These are phyloP conservation scores for Raphanus sativus DNA, from an alignment of 345 rosid genomes.

Conservation along the genomic window DNA sequence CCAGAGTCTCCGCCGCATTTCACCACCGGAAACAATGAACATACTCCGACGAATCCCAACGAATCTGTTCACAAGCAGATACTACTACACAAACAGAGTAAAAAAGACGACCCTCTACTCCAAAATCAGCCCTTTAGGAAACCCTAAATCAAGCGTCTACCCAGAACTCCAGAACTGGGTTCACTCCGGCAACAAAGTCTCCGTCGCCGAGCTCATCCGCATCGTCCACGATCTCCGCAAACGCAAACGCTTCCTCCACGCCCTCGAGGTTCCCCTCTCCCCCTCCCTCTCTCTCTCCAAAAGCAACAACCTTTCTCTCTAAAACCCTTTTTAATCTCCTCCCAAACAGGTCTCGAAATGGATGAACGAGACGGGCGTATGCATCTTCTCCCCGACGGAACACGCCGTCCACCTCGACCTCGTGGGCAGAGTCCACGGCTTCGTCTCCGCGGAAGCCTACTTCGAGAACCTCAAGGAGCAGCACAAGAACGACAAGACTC, in stretches of 20 bases:
- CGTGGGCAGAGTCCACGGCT: slow-evolving; percentile 71
- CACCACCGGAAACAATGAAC: slow-evolving; percentile 18
- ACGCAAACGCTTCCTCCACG: slow-evolving; percentile 77
- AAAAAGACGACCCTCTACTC: slow-evolving; percentile 64
- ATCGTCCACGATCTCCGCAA: slow-evolving; percentile 77
- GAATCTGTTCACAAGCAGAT: slow-evolving; percentile 44
- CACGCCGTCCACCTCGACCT: slow-evolving; percentile 84
- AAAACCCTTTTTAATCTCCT: neutral
- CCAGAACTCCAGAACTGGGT: slow-evolving; percentile 83
- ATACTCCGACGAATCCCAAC: slow-evolving; percentile 27
- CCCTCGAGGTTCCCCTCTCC: slow-evolving; percentile 50
- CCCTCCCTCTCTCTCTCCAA: neutral
- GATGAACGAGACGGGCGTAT: slow-evolving; percentile 62
- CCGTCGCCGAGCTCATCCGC: slow-evolving; percentile 81
- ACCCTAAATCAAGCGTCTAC: slow-evolving; percentile 51
- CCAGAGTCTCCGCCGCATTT: slow-evolving; percentile 15
- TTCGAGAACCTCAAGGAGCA: slow-evolving; percentile 58
- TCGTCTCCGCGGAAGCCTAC: slow-evolving; percentile 66
- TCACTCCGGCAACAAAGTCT: slow-evolving; percentile 53
- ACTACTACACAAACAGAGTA: slow-evolving; percentile 60
- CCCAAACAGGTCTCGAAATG: slow-evolving; percentile 69
- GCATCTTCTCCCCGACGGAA: slow-evolving; percentile 59
- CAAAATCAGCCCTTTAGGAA: slow-evolving; percentile 76
- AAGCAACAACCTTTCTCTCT: neutral
- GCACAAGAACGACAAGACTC: slow-evolving; percentile 69